Evolutionary conservation across 352 stramenopile genomes (phyloP).

Genomic region (Thalassiosira hispida): DNA sequence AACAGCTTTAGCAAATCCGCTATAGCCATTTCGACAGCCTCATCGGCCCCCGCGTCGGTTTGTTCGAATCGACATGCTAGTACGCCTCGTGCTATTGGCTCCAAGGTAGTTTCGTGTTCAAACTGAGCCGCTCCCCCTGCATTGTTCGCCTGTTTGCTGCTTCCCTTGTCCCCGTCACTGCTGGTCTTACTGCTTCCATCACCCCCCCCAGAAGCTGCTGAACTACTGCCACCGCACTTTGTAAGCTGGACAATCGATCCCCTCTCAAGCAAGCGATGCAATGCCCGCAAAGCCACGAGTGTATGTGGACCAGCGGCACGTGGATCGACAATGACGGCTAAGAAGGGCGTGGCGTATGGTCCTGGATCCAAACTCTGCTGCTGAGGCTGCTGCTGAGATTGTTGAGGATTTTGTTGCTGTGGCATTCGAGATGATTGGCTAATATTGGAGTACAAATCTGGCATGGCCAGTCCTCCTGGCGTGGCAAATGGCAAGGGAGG

Average conservation of each 20-base stretch:
- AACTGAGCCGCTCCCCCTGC: slow-evolving; percentile 1
- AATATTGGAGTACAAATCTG: not conserved
- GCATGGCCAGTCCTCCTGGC: not conserved
- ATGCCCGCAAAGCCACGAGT: slow-evolving; percentile 67
- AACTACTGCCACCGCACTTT: not conserved
- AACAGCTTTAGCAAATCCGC: slow-evolving; percentile 77
- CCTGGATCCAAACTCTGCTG: slow-evolving; percentile 32
- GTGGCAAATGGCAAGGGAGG: not conserved
- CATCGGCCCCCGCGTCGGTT: slow-evolving; percentile 80
- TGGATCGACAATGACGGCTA: slow-evolving; percentile 79
- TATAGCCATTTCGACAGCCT: slow-evolving; percentile 85
- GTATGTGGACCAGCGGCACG: slow-evolving; percentile 81
- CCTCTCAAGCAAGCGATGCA: slow-evolving; percentile 71
- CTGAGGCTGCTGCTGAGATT: slow-evolving; percentile 14
- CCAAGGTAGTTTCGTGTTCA: slow-evolving; percentile 31
- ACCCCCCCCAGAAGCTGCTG: not conserved
- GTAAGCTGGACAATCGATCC: slow-evolving; percentile 53
- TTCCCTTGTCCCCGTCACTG: slow-evolving; percentile 1
- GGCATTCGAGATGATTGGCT: not conserved
- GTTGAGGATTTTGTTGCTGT: slow-evolving; percentile 14
- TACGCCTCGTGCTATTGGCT: slow-evolving; percentile 65
- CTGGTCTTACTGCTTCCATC: slow-evolving; percentile 6
- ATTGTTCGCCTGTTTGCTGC: not conserved
- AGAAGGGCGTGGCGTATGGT: slow-evolving; percentile 72
- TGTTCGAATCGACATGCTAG: slow-evolving; percentile 85